phyloP scores from a whole-genome alignment of 2,329 filamentous ascomycete genomes.

The Talaromyces sp. region DNA sequence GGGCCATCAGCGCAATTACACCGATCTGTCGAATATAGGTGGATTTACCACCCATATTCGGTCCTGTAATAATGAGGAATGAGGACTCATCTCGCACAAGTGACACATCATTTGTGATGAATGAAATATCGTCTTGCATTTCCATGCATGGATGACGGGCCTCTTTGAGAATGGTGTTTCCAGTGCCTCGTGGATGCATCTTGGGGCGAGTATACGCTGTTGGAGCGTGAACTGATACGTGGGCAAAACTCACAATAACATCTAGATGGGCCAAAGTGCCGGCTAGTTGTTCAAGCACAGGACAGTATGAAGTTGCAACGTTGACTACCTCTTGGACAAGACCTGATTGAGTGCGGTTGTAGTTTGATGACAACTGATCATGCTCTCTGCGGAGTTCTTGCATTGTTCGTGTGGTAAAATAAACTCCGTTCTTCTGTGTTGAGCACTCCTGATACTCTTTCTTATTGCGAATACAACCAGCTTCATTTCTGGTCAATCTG shows the following conservation, averaged over 20 bases:
- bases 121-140: slow-evolving; percentile 96
- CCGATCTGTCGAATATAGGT: slow-evolving; percentile 98
- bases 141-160: slow-evolving; percentile 97
- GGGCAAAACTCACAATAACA: slow-evolving; percentile 89
- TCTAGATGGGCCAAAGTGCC: slow-evolving; percentile 88
- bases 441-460: slow-evolving; percentile 88
- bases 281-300: slow-evolving; percentile 84
- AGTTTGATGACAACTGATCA: slow-evolving; percentile 89
- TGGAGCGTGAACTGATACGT: slow-evolving; percentile 88
- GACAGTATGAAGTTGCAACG: slow-evolving; percentile 91
- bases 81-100: slow-evolving; percentile 75
- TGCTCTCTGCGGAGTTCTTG: slow-evolving; percentile 81
- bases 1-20: slow-evolving; percentile 94
- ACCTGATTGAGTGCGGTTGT: slow-evolving; percentile 89
- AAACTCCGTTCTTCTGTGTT: slow-evolving; percentile 98
- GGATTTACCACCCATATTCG: slow-evolving; percentile 98
- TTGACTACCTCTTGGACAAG: slow-evolving; percentile 88
- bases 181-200: slow-evolving; percentile 82
- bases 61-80: slow-evolving; percentile 94
- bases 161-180: slow-evolving; percentile 85
- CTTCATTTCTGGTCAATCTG: slow-evolving; percentile 84
- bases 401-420: slow-evolving; percentile 85
- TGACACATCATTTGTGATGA: slow-evolving; percentile 95
- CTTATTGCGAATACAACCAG: slow-evolving; percentile 89
- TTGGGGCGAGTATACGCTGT: slow-evolving; percentile 86